These are phyloP conservation scores for Nitzschia sp. DNA, from an alignment of 108 stramenopile species.

Conservation along the genomic window DNA sequence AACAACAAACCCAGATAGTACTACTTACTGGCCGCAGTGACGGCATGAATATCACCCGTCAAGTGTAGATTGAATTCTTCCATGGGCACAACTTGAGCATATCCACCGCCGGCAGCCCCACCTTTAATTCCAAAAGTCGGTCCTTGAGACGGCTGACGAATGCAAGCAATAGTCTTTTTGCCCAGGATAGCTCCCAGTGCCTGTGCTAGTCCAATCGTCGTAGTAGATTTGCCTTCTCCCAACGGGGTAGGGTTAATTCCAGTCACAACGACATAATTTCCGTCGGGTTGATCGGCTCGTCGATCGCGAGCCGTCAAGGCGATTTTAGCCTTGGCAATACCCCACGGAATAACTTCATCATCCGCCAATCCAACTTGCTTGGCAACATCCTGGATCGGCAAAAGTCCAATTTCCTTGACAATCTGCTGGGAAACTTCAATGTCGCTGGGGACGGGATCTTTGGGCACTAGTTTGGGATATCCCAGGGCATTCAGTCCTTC, in stretches of 20 bases:
- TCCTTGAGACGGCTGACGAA: conserved; percentile 93
- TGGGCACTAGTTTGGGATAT: conserved; percentile 67
- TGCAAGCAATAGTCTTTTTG: conserved; percentile 79
- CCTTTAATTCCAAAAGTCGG: conserved; percentile 99
- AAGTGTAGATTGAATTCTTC: conserved; percentile 99
- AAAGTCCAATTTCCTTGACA: conserved; percentile 80
- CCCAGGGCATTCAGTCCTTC: conserved; percentile 48
- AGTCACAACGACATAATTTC: conserved; percentile 97
- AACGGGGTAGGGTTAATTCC: conserved; percentile 99
- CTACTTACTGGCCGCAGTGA: conserved; percentile 61
- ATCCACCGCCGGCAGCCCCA: conserved; percentile 96
- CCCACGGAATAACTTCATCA: conserved; percentile 94
- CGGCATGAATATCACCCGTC: conserved; percentile 97
- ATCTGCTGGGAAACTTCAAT: conserved; percentile 84
- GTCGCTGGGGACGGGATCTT: conserved; percentile 79
- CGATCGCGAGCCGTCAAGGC: conserved; percentile 55
- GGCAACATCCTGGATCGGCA: conserved; percentile 73
- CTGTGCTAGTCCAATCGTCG: conserved; percentile 88
- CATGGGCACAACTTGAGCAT: conserved; percentile 94
- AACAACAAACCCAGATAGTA: not conserved
- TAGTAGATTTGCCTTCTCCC: conserved; percentile 98
- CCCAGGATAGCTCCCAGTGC: conserved; percentile 90
- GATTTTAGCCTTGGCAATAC: conserved; percentile 95
- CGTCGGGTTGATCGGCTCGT: conserved; percentile 69
- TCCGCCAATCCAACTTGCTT: conserved; percentile 71